These are phyloP conservation scores for Gonium pectorale DNA, from an alignment of 139 green algal species.

Conservation along the genomic window DNA sequence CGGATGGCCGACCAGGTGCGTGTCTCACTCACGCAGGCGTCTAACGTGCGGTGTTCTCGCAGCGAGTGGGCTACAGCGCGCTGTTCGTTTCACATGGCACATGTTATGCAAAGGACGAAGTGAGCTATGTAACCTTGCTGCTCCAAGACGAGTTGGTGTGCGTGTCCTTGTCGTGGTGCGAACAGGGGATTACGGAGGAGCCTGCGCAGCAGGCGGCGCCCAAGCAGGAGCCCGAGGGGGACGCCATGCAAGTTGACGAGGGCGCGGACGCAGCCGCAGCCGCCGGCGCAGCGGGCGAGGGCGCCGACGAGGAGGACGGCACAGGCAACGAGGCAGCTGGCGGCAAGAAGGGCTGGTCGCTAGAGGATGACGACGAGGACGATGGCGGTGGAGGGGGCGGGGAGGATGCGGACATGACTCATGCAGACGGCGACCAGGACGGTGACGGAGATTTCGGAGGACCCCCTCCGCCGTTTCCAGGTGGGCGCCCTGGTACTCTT, in stretches of 20 bases:
- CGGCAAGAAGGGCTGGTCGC: conserved; percentile 68
- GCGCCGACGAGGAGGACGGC: conserved; percentile 14
- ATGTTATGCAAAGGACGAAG: too few species aligned
- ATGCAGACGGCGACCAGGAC: not conserved
- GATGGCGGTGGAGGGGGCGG: conserved; percentile 45
- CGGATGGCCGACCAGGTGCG: conserved; percentile 47
- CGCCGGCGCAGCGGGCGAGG: not conserved
- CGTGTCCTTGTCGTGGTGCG: too few species aligned
- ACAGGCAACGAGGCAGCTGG: not conserved
- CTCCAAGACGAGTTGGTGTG: too few species aligned
- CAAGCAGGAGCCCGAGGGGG: not conserved
- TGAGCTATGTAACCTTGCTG: too few species aligned
- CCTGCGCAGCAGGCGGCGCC: too few species aligned
- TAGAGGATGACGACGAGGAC: conserved; percentile 80
- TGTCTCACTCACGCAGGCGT: too few species aligned
- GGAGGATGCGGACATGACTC: not conserved
- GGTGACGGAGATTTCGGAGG: too few species aligned
- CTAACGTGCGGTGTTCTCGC: too few species aligned
- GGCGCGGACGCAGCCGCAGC: not conserved
- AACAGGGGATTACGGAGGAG: conserved; percentile 16
- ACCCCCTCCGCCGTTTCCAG: too few species aligned
- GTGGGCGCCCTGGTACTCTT: too few species aligned
- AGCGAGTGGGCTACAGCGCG: too few species aligned
- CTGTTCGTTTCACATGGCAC: too few species aligned
- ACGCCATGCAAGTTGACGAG: not conserved